Evolutionary conservation across 2,329 filamentous ascomycete species (phyloP), one percentile per base, ranked within the genome.

Genomic region (Coniochaeta hoffmannii): DNA sequence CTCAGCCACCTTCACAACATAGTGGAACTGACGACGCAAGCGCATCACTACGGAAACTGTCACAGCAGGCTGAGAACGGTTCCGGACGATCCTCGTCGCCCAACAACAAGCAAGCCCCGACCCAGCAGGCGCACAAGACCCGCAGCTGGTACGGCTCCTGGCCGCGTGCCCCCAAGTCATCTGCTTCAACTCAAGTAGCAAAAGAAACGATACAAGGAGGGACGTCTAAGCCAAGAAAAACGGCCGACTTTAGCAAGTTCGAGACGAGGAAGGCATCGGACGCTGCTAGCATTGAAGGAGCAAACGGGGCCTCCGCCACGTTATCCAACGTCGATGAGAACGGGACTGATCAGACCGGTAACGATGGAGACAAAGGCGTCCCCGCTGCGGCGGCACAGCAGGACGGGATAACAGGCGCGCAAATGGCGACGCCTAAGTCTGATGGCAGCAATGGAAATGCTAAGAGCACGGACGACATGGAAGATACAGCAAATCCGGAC

Each of bases 71-170:
- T 12, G 30, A 17, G 15, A 19, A 34, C 26, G 28, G 31, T 3
- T n/a, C n/a, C n/a, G n/a, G n/a, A n/a, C n/a, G n/a, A n/a, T 15
- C 54, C 3, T 53, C 46, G 4, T 31, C 55, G 12, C 30, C 53
- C 5, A 26, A 51, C 24, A 50, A 55, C 11, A 32, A 55, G 17
- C 24, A 15, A 10, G 34, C 55, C 17, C 34, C 50, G 17, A 36
- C 26, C 30, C 28, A 1, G 11, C 61, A 82, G 79, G 68, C 77
- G 35, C 75, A 73, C 57, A 82, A 82, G 64, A 69, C 76, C 9
- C 73, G 73, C 50, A 85, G 81, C 65, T 86, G 82, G 83, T 86
- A 86, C 66, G 80, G 81, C 54, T 81, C 82, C 17, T 85, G 80
- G 80, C 78, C 81, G 17, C 73, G 78, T 58, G 66, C 69, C 32